Conservation (phyloP, 164 flowering plant species). For the Vitis amurensis region DNA sequence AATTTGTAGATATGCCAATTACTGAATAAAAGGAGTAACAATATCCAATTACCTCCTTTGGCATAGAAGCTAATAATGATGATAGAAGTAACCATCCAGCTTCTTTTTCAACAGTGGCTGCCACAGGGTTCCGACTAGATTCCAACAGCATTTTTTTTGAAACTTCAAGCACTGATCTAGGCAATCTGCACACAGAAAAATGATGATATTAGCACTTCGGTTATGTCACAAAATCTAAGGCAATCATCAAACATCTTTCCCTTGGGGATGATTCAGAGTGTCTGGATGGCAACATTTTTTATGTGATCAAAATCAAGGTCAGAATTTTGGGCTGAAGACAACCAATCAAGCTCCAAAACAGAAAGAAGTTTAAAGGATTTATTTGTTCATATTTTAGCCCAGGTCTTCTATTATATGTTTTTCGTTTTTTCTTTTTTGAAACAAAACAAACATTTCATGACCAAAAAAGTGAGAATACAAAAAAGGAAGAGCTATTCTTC, state of each 20-base stretch:
- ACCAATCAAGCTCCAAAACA: neutral
- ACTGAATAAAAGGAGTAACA: conserved; percentile 1
- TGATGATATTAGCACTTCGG: neutral
- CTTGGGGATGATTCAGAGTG: too few species aligned
- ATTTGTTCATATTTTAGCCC: too few species aligned
- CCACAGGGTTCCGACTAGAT: conserved; percentile 64
- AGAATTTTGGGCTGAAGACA: too few species aligned
- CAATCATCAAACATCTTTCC: neutral
- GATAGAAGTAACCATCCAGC: conserved; percentile 93
- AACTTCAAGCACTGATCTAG: conserved; percentile 71
- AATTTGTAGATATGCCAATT: neutral
- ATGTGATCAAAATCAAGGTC: too few species aligned
- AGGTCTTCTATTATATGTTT: too few species aligned
- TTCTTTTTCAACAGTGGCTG: conserved; percentile 68
- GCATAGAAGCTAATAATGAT: conserved; percentile 77
- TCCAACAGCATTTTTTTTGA: conserved; percentile 78
- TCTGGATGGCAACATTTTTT: too few species aligned
- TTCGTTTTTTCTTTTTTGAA: too few species aligned
- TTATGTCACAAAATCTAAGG: neutral
- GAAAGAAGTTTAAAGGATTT: neutral
- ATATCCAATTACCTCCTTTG: conserved; percentile 68
- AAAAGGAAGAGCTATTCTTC: too few species aligned
- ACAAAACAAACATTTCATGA: too few species aligned
- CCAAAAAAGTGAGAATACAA: too few species aligned
- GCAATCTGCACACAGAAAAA: conserved; percentile 53